Base-by-base conservation (phyloP, 306 rosid species). In the Medicago truncatula region DNA sequence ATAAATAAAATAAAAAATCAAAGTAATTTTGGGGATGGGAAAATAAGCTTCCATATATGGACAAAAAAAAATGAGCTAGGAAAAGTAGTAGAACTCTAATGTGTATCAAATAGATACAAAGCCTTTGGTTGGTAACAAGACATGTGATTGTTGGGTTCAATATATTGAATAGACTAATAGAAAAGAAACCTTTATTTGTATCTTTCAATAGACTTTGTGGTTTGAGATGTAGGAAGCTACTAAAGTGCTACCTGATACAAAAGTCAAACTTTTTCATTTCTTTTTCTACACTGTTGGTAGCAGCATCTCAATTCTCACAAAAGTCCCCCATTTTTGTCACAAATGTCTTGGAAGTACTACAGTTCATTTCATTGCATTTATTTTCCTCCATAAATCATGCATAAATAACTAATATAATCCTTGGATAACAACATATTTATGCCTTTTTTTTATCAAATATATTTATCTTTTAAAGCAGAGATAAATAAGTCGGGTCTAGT, bases 61-160 rank as follows among this genome's bases (percentile, higher is more conserved):
- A 11, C 14, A 44, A 5, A 10, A 43, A 44, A 44, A 44, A 44
- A 44, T 12, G n/a, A 46, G 52, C 7, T 15, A 46, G 15, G 52
- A 13, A 46, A 46, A 46, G 52, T 43, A 13, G 17, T n/a, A n/a
- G 57, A 50, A 50, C 57, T 50, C 11, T 59, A 59, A 12, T 12
- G 58, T 63, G 39, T 52, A 56, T 57, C 59, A 15, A 61, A 69
- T 46, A 12, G 16, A 13, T 46, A 15, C 52, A 46, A 15, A 46
- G 15, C 2, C n/a, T 46, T 46, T 68, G 72, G 28, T 62, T 79
- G 78, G 63, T 53, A 41, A 73, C 25, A 14, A 39, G 59, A 56
- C 80, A 76, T 31, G 53, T 50, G 74, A 70, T 74, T 74, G 17
- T 70, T 75, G 71, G 67, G 59, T 47, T 78, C 14, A 63, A 70